Percentiles rank a stretch among this genome's conserved stretches.
phyloP scores from a whole-genome alignment of 805 yeast species.

The Candida oleophila region DNA sequence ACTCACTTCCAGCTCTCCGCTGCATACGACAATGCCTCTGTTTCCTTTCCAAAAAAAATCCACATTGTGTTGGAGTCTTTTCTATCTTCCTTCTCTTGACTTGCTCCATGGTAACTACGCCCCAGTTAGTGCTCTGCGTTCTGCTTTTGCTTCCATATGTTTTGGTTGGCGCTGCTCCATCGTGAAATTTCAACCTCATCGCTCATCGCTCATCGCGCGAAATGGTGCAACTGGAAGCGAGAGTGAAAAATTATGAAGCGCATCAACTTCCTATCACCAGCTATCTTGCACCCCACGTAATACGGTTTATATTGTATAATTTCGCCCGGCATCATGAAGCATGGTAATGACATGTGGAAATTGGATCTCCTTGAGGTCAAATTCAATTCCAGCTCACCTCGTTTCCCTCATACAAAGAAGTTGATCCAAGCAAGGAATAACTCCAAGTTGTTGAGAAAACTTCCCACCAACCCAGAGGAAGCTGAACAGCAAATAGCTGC shows the following conservation, averaged over 20 bases:
- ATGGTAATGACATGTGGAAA: conserved; percentile 45
- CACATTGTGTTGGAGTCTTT: conserved; percentile 34
- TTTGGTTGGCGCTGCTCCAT: no score
- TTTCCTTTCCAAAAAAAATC: conserved; percentile 47
- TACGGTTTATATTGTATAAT: no score
- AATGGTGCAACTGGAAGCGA: conserved; percentile 1
- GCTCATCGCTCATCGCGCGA: conserved; percentile 1
- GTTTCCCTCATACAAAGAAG: conserved; percentile 50
- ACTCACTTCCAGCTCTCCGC: conserved; percentile 45
- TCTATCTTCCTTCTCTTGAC: conserved; percentile 4
- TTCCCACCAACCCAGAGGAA: conserved; percentile 40
- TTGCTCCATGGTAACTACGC: conserved; percentile 3
- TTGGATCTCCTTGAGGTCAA: conserved; percentile 57
- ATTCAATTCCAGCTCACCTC: conserved; percentile 40
- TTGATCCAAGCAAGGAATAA: conserved; percentile 45
- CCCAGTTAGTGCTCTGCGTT: no score
- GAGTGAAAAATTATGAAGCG: not conserved
- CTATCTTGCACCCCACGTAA: not conserved
- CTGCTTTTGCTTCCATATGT: no score
- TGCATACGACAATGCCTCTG: conserved; percentile 63
- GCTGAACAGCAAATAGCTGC: conserved; percentile 46
- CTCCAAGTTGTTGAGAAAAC: conserved; percentile 37
- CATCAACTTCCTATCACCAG: no score
- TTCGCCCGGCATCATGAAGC: conserved; percentile 3
- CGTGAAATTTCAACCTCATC: no score